Conservation (phyloP, 2,329 filamentous ascomycete species). For the Colletotrichum spinosum region DNA sequence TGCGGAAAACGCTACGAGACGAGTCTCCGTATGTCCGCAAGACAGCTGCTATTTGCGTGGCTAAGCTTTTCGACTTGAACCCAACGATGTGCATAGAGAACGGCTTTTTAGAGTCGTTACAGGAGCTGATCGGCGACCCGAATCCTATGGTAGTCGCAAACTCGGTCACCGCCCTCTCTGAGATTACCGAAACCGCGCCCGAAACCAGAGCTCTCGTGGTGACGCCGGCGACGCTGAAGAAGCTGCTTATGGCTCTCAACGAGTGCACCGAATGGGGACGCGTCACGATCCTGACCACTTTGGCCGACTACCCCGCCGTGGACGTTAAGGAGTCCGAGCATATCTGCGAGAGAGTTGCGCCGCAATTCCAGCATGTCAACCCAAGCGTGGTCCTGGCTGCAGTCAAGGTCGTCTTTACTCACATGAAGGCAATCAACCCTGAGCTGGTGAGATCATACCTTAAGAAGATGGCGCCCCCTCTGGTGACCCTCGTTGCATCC, state of each 20-base stretch:
- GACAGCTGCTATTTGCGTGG: conserved; percentile 96
- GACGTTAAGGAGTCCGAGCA: conserved; percentile 97
- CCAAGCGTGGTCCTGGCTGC: conserved; percentile 97
- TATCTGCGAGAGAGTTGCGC: conserved; percentile 95
- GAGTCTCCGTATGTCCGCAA: conserved; percentile 99
- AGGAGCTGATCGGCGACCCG: conserved; percentile 96
- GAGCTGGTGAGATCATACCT: conserved; percentile 87
- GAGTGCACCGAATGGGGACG: conserved; percentile 99
- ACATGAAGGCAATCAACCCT: conserved; percentile 86
- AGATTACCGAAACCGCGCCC: conserved; percentile 90
- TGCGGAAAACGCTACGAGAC: conserved; percentile 95
- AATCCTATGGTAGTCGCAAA: conserved; percentile 99
- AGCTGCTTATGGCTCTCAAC: conserved; percentile 94
- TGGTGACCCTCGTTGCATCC: conserved; percentile 94
- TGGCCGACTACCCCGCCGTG: conserved; percentile 87
- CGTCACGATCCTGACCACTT: conserved; percentile 89
- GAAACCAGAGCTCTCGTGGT: conserved; percentile 90
- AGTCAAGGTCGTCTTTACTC: conserved; percentile 96
- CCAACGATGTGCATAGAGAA: conserved; percentile 94
- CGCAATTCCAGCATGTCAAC: conserved; percentile 98
- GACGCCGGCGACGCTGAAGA: conserved; percentile 87
- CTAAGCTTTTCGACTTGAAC: conserved; percentile 96
- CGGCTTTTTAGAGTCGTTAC: conserved; percentile 91
- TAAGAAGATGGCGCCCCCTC: conserved; percentile 97
- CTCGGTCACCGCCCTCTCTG: conserved; percentile 90